Evolutionary conservation across 306 rosid species (phyloP).

Genomic region (Arachis hypogaea): DNA sequence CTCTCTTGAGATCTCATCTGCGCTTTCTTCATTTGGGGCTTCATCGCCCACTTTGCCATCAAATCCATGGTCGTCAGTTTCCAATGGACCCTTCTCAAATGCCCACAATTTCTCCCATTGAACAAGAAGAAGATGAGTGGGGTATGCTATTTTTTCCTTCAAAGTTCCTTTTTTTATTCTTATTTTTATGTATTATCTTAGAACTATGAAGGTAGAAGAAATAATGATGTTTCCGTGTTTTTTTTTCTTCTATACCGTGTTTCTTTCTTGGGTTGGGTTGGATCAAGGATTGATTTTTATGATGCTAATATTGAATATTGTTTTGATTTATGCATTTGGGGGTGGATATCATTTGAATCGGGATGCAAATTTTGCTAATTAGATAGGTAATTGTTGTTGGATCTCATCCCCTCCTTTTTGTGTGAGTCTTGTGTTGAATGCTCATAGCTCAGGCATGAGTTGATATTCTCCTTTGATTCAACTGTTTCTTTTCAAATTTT

Average conservation of each 20-base stretch:
- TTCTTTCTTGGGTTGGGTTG: background rate
- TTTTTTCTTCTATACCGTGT: background rate
- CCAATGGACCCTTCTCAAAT: slow-evolving; percentile 76
- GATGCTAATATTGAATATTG: background rate
- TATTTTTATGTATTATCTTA: background rate
- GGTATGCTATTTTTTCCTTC: slow-evolving; percentile 52
- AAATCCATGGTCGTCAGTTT: slow-evolving; percentile 86
- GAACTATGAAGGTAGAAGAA: background rate
- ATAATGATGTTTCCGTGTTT: background rate
- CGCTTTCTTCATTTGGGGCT: slow-evolving; percentile 65
- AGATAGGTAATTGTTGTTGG: slow-evolving; percentile 7
- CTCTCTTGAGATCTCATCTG: slow-evolving; percentile 27
- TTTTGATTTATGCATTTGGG: slow-evolving; percentile 2
- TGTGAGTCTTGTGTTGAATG: background rate
- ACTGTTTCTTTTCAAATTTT: background rate
- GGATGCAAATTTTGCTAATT: background rate
- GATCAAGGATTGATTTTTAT: slow-evolving; percentile 29
- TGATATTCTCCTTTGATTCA: slow-evolving; percentile 6
- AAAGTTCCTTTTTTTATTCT: background rate
- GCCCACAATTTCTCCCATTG: slow-evolving; percentile 54
- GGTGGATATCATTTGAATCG: slow-evolving; percentile 13
- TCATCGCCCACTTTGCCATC: slow-evolving; percentile 61
- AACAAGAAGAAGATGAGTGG: slow-evolving; percentile 80
- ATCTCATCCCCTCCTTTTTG: too few relatives aligned
- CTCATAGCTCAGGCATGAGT: background rate